Base-by-base conservation (phyloP, 2,329 filamentous ascomycete species). In the Leptographium lundbergii region DNA sequence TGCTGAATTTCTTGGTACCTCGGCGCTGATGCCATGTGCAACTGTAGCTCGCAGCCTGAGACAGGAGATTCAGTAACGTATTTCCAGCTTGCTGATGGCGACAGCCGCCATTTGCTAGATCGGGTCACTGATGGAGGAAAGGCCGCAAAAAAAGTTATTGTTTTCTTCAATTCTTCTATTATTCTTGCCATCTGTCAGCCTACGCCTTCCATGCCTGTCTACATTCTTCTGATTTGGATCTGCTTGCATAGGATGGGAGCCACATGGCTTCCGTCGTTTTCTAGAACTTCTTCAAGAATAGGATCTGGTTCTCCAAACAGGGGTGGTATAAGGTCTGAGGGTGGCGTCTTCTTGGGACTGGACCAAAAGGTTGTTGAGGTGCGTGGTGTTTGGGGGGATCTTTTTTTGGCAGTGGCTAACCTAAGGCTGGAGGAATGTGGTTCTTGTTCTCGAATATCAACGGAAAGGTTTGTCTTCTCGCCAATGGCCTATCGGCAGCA, bases 271-370 rank as follows among this genome's bases (percentile, higher is more conserved):
- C 57, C 65, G 24, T 29, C 39, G 22, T 66, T 62, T 67, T 68
- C 67, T 74, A 74, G 70, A 74, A 69, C 24, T 73, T 72, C 70
- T 70, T 65, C 63, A 69, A 69, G 66, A 74, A 73, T 74, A 72
- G 73, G 69, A 75, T 71, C 65, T 70, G 67, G 70, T 68, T 71
- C 69, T 69, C 66, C 64, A 63, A 64, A 67, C 66, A 64, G 63
- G 67, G 70, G 45, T 50, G 50, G 50, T 51, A 25, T 29, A 27
- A 10, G 55, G 22, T 50, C 27, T 27, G 17, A 14, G 52, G 54
- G 14, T 34, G 27, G 52, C 48, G 29, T 54, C 36, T 48, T 13
- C 25, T 19, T 14, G 39, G 13, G 11, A 32, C n/a, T 36, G 17
- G n/a, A 1, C 22, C 17, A 9, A 17, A 22, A 25, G 53, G 34